A percentile compares a stretch with the other conserved stretches of the same genome.
phyloP scores from a whole-genome alignment of 257 asterid genomes.

The Nemophila menziesii region DNA sequence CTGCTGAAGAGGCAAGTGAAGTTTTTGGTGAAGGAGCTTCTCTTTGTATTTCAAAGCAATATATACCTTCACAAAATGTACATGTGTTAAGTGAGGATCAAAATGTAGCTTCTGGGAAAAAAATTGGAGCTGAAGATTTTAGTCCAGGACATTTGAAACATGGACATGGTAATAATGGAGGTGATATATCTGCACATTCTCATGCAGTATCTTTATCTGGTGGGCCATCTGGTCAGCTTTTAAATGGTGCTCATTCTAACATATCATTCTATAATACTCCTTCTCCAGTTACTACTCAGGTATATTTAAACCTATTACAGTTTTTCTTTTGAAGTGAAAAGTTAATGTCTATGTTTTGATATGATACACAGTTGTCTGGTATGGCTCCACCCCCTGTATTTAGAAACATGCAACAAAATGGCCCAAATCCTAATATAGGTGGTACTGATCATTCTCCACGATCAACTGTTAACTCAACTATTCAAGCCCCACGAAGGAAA shows the following conservation, averaged over 20 bases:
- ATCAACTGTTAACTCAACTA: slow-evolving; percentile 41
- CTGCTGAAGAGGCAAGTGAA: slow-evolving; percentile 78
- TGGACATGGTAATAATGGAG: slow-evolving; percentile 34
- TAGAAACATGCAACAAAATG: slow-evolving; percentile 62
- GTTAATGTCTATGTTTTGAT: background rate
- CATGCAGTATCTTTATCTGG: slow-evolving; percentile 33
- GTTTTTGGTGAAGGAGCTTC: slow-evolving; percentile 83
- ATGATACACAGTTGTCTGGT: slow-evolving; percentile 68
- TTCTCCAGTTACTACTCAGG: slow-evolving; percentile 83
- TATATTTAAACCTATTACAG: slow-evolving; percentile 8
- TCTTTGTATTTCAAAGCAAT: slow-evolving; percentile 58
- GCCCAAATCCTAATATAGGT: slow-evolving; percentile 41
- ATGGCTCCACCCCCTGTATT: slow-evolving; percentile 82
- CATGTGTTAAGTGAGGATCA: slow-evolving; percentile 43
- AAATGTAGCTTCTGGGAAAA: slow-evolving; percentile 29
- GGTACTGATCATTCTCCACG: slow-evolving; percentile 71
- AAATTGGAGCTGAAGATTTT: slow-evolving; percentile 42
- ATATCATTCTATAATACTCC: slow-evolving; percentile 75
- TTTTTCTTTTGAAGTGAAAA: background rate
- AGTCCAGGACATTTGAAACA: slow-evolving; percentile 67
- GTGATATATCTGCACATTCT: slow-evolving; percentile 61
- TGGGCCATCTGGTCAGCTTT: slow-evolving; percentile 34
- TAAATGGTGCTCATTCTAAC: slow-evolving; percentile 40
- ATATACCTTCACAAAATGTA: slow-evolving; percentile 35
- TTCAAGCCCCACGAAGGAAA: slow-evolving; percentile 85